Conservation (phyloP, 2,329 filamentous ascomycete genomes). For the Aspergillus fumigatus region DNA sequence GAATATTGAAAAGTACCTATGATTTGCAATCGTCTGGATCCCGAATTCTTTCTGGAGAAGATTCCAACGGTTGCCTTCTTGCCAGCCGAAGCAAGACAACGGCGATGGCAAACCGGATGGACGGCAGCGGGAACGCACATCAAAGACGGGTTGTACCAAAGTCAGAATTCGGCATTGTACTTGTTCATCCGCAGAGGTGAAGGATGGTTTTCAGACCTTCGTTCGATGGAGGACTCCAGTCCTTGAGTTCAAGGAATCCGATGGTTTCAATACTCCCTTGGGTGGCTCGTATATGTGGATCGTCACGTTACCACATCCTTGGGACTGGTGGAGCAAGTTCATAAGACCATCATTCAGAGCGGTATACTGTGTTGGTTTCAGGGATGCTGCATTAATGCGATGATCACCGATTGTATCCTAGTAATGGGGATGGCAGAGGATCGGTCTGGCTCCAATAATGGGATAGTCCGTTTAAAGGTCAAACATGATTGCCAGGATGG, state of each 20-base stretch:
- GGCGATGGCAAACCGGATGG: slow-evolving; percentile 12
- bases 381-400: not conserved
- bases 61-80: not conserved
- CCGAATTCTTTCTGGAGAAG: not conserved
- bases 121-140: slow-evolving; percentile 11
- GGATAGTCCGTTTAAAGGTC: not conserved
- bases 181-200: not conserved
- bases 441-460: not conserved
- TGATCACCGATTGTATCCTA: not conserved
- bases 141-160: not conserved
- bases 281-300: not conserved
- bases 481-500: not conserved
- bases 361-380: not conserved
- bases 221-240: not conserved
- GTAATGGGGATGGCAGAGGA: not conserved
- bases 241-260: not conserved
- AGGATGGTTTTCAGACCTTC: not conserved
- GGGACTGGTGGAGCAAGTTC: not conserved
- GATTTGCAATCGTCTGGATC: not conserved
- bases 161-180: not conserved
- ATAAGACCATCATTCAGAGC: not conserved
- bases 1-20: slow-evolving; percentile 2
- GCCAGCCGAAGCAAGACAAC: not conserved
- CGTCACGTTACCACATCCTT: not conserved
- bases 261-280: not conserved